Conservation (phyloP, 1,139 yeast genomes). For the Nakaseomyces kungkrabaensis region DNA sequence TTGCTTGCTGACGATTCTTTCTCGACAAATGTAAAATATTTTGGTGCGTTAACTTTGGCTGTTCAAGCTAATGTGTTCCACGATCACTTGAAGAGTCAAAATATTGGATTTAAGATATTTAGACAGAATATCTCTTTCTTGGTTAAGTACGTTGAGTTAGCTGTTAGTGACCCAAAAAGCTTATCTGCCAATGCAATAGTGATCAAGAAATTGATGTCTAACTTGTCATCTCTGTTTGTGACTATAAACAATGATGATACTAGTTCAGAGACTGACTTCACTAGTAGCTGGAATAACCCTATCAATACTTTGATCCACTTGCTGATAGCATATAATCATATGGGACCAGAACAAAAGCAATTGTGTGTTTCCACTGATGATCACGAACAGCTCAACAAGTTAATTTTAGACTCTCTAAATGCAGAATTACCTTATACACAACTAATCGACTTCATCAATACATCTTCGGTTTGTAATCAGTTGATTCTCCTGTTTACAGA, state of each 20-base stretch:
- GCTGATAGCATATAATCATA: slow-evolving; percentile 11
- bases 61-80: slow-evolving; percentile 38
- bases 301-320: slow-evolving; percentile 28
- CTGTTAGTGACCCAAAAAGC: slow-evolving; percentile 10
- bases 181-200: slow-evolving; percentile 25
- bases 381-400: slow-evolving; percentile 7
- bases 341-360: slow-evolving; percentile 6
- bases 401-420: slow-evolving; percentile 10
- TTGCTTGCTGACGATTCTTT: slow-evolving; percentile 32
- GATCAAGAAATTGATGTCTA: slow-evolving; percentile 41
- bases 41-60: slow-evolving; percentile 65
- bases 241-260: slow-evolving; percentile 22
- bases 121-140: slow-evolving; percentile 23
- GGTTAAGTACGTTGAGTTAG: slow-evolving; percentile 5
- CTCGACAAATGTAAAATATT: slow-evolving; percentile 48
- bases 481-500: slow-evolving; percentile 35
- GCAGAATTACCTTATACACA: slow-evolving; percentile 17
- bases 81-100: slow-evolving; percentile 10
- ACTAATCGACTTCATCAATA: slow-evolving; percentile 20
- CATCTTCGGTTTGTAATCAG: slow-evolving; percentile 16
- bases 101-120: slow-evolving; percentile 19
- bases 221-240: slow-evolving; percentile 42
- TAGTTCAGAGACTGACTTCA: not conserved
- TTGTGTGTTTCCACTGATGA: slow-evolving; percentile 6
- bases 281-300: slow-evolving; percentile 34